Conservation (phyloP, 164 flowering plant species). For the Nelumbo lutea region DNA sequence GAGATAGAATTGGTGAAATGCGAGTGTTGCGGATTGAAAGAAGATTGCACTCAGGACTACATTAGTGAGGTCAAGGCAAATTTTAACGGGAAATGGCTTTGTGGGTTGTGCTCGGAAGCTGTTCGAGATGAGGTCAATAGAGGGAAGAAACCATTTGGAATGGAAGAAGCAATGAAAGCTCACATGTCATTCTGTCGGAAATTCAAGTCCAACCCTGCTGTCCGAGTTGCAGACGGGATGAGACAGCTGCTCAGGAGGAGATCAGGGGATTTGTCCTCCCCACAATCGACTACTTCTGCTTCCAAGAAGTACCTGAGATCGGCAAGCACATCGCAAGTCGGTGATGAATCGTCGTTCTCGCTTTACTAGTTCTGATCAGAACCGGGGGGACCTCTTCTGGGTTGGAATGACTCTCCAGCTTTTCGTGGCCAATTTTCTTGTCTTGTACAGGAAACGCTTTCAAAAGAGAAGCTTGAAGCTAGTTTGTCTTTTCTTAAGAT, state of each 20-base stretch:
- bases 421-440: constrained; percentile 8
- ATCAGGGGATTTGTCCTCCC: constrained; percentile 42
- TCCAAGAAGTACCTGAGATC: constrained; percentile 45
- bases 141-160: constrained; percentile 27
- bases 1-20: constrained; percentile 78
- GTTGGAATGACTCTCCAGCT: constrained; percentile 15
- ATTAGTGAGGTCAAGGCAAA: constrained; percentile 61
- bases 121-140: constrained; percentile 68
- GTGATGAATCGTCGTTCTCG: constrained; percentile 3
- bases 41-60: constrained; percentile 92
- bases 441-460: constrained; percentile 22
- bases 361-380: constrained; percentile 11
- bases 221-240: constrained; percentile 73
- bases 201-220: constrained; percentile 63
- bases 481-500: constrained; percentile 8
- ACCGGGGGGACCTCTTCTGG: neutral
- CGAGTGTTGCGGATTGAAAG: constrained; percentile 92
- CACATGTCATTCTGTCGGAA: constrained; percentile 72
- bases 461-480: constrained; percentile 12
- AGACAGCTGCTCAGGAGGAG: constrained; percentile 70
- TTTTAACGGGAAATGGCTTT: constrained; percentile 87
- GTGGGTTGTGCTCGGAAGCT: constrained; percentile 92
- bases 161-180: constrained; percentile 70
- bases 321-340: constrained; percentile 18
- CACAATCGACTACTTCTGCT: constrained; percentile 16